Base-by-base conservation (phyloP, 352 stramenopile species). In the Phytophthora ramorum region DNA sequence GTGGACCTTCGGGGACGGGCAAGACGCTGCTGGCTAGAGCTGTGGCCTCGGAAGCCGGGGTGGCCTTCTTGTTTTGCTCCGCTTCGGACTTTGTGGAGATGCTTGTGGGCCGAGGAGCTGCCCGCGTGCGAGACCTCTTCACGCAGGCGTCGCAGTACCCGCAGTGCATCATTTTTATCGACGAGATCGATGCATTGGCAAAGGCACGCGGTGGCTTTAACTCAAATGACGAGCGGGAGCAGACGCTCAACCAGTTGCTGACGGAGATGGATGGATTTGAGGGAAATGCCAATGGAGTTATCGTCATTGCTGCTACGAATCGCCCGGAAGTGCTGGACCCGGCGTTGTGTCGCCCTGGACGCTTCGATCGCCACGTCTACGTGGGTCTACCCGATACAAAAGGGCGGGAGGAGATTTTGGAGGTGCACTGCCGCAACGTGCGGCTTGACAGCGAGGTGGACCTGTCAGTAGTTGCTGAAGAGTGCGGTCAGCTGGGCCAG, bases 31-130 rank as follows among this genome's bases (percentile, higher is more conserved):
- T 99, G 14, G 96, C 96, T 66, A 60, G 85, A 62, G 95, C 95
- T 17, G 91, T 98, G 6, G 96, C 96, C 1, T 94, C 90, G 5
- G 96, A 99, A 74, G 93, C 97, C 1, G 90, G 91, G 43, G 95
- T 98, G 3, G 91, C 95, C 7, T 99, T 99, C 73, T 91, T 98
- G 43, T 98, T 92, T 62, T 97, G 95, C 63, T 98, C 93, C 28
- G 97, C 93, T 38, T 98, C 93, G n/a, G 95, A 99, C 66, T 99
- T 99, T 78, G 93, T 99, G 9, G 97, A 99, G 65, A 98, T 99
- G 93, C 94, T 98, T 32, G 97, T 98, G 5, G 96, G 96, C 52
- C 86, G 97, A 49, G 96, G 96, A 47, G 95, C 96, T 4, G 95
- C 91, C 37, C 91, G 96, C 56, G 95, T 99, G 26, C 87, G 96